phyloP scores from a whole-genome alignment of 2,329 filamentous ascomycete species.

The Aspergillus chevalieri region DNA sequence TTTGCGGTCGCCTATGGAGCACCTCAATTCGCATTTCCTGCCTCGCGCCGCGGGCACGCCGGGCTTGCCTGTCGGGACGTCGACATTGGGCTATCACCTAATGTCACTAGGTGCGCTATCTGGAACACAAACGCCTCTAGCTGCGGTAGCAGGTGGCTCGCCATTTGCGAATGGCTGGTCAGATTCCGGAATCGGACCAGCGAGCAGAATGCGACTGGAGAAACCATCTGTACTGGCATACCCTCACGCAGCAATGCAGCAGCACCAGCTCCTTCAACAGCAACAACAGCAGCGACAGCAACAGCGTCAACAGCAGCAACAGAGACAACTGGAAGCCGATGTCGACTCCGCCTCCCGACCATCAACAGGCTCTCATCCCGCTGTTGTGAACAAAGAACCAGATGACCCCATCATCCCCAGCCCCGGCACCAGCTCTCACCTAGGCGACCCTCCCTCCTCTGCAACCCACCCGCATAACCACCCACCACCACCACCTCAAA shows the following conservation, averaged over 20 bases:
- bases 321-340: not conserved
- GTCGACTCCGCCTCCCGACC: constrained; percentile 33
- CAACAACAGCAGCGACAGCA: not conserved
- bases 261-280: constrained; percentile 16
- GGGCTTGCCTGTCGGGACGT: constrained; percentile 44
- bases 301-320: too few species aligned
- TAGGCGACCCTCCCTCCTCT: not conserved
- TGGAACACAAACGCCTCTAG: constrained; percentile 44
- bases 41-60: constrained; percentile 39
- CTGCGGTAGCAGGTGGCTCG: constrained; percentile 40
- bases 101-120: constrained; percentile 44
- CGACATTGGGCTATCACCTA: constrained; percentile 45
- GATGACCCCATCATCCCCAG: constrained; percentile 20
- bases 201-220: constrained; percentile 11
- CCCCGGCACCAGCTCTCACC: constrained; percentile 14
- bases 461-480: not conserved
- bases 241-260: constrained; percentile 15
- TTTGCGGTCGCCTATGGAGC: constrained; percentile 33
- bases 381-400: constrained; percentile 19
- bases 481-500: not conserved
- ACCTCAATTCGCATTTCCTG: constrained; percentile 37
- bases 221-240: constrained; percentile 5
- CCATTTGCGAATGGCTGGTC: constrained; percentile 35
- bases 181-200: constrained; percentile 21
- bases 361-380: constrained; percentile 36